phyloP scores from a whole-genome alignment of 192 early-diverging fungal species.

The Ambispora gerdemannii region DNA sequence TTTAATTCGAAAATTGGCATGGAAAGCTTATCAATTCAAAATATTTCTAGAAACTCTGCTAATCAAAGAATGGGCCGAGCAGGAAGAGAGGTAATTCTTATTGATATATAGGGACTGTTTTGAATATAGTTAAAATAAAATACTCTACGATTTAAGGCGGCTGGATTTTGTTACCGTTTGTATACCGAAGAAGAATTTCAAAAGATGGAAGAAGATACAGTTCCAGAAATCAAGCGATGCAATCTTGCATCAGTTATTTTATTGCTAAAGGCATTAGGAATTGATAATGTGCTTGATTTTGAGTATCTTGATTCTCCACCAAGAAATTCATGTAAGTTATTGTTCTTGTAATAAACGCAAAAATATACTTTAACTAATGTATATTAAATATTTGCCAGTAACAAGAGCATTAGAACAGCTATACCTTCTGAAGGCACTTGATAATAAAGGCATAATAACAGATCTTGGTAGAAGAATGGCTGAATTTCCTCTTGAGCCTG shows the following conservation, averaged over 20 bases:
- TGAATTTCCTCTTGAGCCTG: constrained; percentile 88
- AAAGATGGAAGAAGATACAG: constrained; percentile 70
- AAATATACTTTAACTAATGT: background rate
- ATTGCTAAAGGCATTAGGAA: constrained; percentile 87
- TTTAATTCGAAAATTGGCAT: constrained; percentile 89
- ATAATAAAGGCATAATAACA: constrained; percentile 77
- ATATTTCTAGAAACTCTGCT: constrained; percentile 89
- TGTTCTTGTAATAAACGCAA: background rate
- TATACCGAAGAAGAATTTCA: constrained; percentile 84
- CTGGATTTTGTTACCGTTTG: constrained; percentile 87
- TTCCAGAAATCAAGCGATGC: constrained; percentile 93
- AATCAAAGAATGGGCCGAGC: constrained; percentile 91
- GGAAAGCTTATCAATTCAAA: constrained; percentile 81
- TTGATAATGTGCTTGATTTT: constrained; percentile 84
- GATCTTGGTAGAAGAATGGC: constrained; percentile 79
- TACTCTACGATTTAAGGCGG: constrained; percentile 45
- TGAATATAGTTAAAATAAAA: constrained; percentile 11
- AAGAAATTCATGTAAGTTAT: constrained; percentile 50
- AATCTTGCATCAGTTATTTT: constrained; percentile 84
- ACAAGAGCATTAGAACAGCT: constrained; percentile 84
- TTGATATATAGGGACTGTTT: too few species aligned
- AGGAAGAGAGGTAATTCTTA: constrained; percentile 74
- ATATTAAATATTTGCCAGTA: constrained; percentile 36
- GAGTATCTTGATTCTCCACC: constrained; percentile 95
- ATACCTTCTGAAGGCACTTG: constrained; percentile 82